phyloP scores from a whole-genome alignment of 108 stramenopile species.

The Cyclotella choctawhatcheeana region DNA sequence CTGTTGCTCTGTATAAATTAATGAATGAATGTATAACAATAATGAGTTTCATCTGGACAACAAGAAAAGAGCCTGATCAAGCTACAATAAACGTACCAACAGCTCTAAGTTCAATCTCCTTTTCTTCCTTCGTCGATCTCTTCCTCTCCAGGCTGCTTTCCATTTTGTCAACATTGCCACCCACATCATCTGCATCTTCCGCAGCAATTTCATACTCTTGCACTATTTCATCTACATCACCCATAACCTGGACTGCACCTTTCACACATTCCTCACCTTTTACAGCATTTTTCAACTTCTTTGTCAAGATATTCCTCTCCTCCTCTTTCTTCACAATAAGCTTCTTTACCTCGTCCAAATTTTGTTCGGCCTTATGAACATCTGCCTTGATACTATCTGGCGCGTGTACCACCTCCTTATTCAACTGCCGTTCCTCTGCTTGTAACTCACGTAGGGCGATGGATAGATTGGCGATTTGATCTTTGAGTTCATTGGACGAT shows the following conservation, averaged over 20 bases:
- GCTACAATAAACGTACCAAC: constrained; percentile 28
- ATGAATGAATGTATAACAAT: background rate
- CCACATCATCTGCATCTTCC: constrained; percentile 47
- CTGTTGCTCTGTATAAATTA: constrained; percentile 14
- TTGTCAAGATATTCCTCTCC: constrained; percentile 41
- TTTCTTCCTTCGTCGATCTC: constrained; percentile 7
- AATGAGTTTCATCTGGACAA: constrained; percentile 9
- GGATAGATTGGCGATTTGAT: constrained; percentile 73
- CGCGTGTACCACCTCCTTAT: constrained; percentile 73
- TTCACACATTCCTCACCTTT: constrained; percentile 24
- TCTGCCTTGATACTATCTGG: constrained; percentile 60
- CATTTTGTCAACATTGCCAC: constrained; percentile 26
- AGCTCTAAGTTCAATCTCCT: constrained; percentile 20
- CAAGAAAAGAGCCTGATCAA: background rate
- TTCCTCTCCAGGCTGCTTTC: constrained; percentile 49
- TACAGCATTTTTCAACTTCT: constrained; percentile 36
- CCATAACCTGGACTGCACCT: constrained; percentile 32
- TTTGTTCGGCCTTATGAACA: constrained; percentile 27
- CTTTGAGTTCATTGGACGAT: constrained; percentile 77
- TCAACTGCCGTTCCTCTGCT: constrained; percentile 67
- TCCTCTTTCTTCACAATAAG: constrained; percentile 52
- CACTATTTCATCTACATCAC: constrained; percentile 29
- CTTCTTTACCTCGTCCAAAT: constrained; percentile 45
- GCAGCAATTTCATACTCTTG: constrained; percentile 38
- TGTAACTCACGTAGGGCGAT: constrained; percentile 79